A percentile compares a stretch with the other conserved stretches of the same genome.
phyloP scores from a whole-genome alignment of 345 rosid species.

The Euphorbia tirucalli region DNA sequence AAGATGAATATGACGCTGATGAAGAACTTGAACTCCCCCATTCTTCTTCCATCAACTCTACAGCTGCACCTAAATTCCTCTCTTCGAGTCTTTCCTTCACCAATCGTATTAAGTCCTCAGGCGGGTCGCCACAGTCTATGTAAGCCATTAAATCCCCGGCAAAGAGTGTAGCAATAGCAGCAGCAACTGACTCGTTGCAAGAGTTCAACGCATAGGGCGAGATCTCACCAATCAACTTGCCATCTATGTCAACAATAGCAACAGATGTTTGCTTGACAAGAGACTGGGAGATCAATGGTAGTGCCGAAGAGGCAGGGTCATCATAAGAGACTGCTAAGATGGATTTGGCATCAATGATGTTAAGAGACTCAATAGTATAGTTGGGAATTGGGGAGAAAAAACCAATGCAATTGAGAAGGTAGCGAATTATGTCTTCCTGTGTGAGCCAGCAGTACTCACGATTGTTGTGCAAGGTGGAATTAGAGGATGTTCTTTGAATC shows the following conservation, averaged over 20 bases:
- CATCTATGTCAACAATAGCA: conserved; percentile 41
- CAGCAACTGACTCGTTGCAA: conserved; percentile 41
- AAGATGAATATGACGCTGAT: conserved; percentile 26
- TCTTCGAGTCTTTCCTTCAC: conserved; percentile 47
- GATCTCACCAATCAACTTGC: conserved; percentile 48
- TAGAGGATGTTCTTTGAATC: conserved; percentile 19
- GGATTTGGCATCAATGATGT: conserved; percentile 35
- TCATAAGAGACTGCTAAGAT: conserved; percentile 40
- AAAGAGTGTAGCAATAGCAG: conserved; percentile 52
- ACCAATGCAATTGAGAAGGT: conserved; percentile 51
- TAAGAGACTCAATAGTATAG: conserved; percentile 44
- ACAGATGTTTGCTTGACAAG: conserved; percentile 43
- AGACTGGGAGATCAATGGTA: conserved; percentile 39
- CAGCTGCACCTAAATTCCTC: conserved; percentile 31
- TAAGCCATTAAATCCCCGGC: conserved; percentile 59
- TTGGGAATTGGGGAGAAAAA: conserved; percentile 38
- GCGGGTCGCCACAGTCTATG: conserved; percentile 47
- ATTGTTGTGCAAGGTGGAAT: conserved; percentile 39
- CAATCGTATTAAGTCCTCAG: conserved; percentile 38
- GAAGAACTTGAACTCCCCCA: conserved; percentile 26
- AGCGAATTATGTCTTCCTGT: conserved; percentile 59
- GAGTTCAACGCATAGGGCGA: conserved; percentile 44
- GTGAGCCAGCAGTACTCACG: conserved; percentile 63
- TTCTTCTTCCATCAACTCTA: conserved; percentile 49
- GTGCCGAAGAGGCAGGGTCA: conserved; percentile 38